These are phyloP conservation scores for Botryococcus braunii DNA, from an alignment of 163 green algal species.

Conservation along the genomic window DNA sequence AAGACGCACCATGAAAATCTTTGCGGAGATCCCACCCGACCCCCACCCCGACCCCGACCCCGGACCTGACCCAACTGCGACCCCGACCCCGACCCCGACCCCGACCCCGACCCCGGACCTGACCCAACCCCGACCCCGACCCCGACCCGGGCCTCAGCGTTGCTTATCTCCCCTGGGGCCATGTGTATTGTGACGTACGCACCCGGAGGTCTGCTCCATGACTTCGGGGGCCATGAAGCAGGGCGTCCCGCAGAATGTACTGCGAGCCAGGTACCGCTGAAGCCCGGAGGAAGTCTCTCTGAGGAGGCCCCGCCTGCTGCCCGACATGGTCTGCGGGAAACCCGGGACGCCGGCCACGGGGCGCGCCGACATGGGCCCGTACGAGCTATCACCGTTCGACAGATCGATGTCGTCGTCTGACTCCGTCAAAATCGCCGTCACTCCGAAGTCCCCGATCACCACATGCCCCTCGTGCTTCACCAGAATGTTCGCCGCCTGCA, in stretches of 20 bases:
- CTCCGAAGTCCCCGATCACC: slow-evolving; percentile 52
- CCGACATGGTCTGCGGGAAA: slow-evolving; percentile 28
- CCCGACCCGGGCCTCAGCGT: background rate
- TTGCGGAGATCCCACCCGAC: background rate
- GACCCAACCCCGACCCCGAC: background rate
- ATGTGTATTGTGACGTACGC: background rate
- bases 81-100: background rate
- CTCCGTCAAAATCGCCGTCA: slow-evolving; percentile 16
- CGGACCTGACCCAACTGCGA: background rate
- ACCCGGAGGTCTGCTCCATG: slow-evolving; percentile 85
- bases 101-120: background rate
- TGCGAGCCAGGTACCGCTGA: slow-evolving; percentile 56
- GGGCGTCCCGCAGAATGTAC: slow-evolving; percentile 95
- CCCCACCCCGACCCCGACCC: background rate
- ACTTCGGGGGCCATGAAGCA: slow-evolving; percentile 99
- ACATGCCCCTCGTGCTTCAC: slow-evolving; percentile 69
- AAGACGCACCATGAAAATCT: background rate
- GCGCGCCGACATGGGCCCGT: background rate
- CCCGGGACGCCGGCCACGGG: background rate
- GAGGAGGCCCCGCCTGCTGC: slow-evolving; percentile 42
- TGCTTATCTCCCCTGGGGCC: background rate
- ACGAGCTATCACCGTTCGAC: background rate
- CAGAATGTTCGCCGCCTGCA: slow-evolving; percentile 85
- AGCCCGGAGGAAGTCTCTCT: slow-evolving; percentile 75
- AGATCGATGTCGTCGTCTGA: background rate